Conservation (phyloP, 2,329 filamentous ascomycete species). For the Aureobasidium sp. region DNA sequence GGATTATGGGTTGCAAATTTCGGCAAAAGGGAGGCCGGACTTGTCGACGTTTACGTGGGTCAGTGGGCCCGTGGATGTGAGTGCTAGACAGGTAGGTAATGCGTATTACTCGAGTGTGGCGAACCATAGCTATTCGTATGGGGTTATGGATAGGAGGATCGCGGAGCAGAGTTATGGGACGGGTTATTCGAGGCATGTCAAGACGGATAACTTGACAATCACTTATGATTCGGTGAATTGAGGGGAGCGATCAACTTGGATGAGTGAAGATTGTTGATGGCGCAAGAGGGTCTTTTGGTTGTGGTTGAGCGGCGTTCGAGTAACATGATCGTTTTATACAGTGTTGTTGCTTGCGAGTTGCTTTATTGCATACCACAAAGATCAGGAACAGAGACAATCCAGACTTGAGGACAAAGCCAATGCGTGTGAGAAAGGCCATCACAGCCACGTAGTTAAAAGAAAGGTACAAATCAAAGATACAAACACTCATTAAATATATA, state of each 20-base stretch:
- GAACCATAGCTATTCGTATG: conserved; percentile 2
- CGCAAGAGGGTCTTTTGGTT: background rate
- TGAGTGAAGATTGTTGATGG: no score
- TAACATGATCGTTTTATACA: no score
- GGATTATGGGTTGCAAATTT: conserved; percentile 1
- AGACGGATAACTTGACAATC: background rate
- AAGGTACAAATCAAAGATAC: background rate
- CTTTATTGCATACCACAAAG: no score
- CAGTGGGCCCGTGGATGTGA: background rate
- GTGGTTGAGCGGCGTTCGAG: no score
- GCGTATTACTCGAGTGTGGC: conserved; percentile 1
- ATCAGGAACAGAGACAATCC: no score
- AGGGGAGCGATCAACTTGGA: background rate
- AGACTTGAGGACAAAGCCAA: no score
- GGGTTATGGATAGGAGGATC: background rate
- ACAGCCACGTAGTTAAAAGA: no score
- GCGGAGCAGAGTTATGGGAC: background rate
- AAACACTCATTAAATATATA: background rate
- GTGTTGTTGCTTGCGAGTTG: no score
- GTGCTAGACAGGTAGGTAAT: background rate
- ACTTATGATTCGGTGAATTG: background rate
- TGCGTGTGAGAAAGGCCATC: no score
- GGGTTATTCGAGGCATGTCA: background rate
- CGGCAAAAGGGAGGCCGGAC: background rate
- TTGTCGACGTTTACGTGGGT: background rate